Base-by-base conservation (phyloP, 768 basidiomycete genomes). In the Trametopsis cervina region DNA sequence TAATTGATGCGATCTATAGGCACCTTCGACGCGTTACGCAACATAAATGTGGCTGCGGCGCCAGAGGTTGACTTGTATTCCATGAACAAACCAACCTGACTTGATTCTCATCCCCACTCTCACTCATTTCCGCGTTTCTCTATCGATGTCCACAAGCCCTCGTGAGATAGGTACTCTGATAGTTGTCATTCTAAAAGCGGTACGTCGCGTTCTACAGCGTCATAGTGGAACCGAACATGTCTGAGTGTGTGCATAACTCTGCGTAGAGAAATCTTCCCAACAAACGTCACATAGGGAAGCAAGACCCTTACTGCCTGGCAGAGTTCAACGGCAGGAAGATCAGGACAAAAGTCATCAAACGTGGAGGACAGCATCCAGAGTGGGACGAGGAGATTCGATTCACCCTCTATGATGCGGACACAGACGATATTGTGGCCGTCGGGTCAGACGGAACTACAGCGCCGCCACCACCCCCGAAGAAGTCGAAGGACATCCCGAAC, bases 331-430 rank as follows among this genome's bases (percentile, higher is more conserved):
- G 82, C 42, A 85, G 93, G 65, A 93, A 83, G 60, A 80, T 83
- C 50, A 77, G 89, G 44, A 98, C 95, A 4, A 90, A 86, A 64
- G 82, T 91, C n/a, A 85, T 97, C 64, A 94, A 89, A 63, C 85
- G 91, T 24, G 96, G 96, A 42, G 96, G 96, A 15, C 96, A 99
- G 64, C 93, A 96, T 65, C 96, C 96, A 4, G 92, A 92, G 68
- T 99, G 96, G 94, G 96, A 99, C 62, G 93, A 96, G 59, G 96
- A 99, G 68, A 73, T 98, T 60, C 84, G 96, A 37, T 98, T 97
- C 66, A 83, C 85, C 21, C 71, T 99, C 39, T 78, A 74, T 54
- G 94, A 97, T 61, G 90, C 91, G 54, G 46, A 50, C 7, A 49
- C 56, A 18, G 55, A 54, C 54, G 69, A 72, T n/a, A 65, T 72